Percentiles rank a stretch among this genome's conserved stretches.
Conservation (phyloP, 2,329 filamentous ascomycete species). For the Aspergillus intermedius region DNA sequence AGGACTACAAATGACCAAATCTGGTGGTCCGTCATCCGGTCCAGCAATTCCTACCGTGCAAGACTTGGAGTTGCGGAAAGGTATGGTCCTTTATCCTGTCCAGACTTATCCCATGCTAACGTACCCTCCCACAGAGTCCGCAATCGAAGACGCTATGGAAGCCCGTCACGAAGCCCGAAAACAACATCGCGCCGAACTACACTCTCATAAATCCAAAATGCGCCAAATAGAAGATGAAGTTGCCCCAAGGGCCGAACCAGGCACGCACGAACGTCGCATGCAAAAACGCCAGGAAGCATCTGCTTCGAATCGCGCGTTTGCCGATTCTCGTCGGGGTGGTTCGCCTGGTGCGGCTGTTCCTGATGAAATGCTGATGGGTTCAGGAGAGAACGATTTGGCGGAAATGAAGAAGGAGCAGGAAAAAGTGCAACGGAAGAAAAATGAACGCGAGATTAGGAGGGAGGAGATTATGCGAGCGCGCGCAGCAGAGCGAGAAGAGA, state of each 20-base stretch:
- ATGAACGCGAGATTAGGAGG: constrained; percentile 71
- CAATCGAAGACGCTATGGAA: constrained; percentile 23
- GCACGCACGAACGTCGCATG: constrained; percentile 72
- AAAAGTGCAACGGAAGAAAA: constrained; percentile 65
- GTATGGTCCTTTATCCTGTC: neutral
- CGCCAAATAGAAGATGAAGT: constrained; percentile 59
- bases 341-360: constrained; percentile 60
- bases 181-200: constrained; percentile 47
- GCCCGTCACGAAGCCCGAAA: constrained; percentile 22
- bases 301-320: constrained; percentile 66
- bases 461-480: constrained; percentile 74
- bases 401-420: constrained; percentile 60
- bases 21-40: constrained; percentile 29
- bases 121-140: constrained; percentile 18
- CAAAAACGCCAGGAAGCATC: constrained; percentile 75
- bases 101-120: neutral
- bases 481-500: constrained; percentile 73
- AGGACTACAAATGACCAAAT: constrained; percentile 10
- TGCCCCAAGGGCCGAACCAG: constrained; percentile 72
- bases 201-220: constrained; percentile 33
- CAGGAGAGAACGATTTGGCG: constrained; percentile 53
- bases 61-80: constrained; percentile 57
- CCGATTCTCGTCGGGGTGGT: constrained; percentile 50
- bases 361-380: constrained; percentile 69
- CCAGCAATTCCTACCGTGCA: constrained; percentile 63